phyloP scores from a whole-genome alignment of 805 yeast species.

The Metschnikowia shivogae region DNA sequence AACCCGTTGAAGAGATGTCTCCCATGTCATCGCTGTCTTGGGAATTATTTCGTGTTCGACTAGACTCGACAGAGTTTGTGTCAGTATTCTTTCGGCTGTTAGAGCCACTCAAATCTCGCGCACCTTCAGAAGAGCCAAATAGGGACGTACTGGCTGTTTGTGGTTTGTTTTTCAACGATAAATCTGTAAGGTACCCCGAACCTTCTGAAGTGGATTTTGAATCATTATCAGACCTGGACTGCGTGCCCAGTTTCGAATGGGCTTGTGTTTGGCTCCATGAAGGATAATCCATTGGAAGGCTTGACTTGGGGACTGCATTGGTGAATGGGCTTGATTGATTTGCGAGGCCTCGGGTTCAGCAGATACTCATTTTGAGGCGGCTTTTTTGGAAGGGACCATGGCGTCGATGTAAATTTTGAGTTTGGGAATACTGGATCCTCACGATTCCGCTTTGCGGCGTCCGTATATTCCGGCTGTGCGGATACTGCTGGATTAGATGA shows the following conservation, averaged over 20 bases:
- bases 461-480: background rate
- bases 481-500: constrained; percentile 20
- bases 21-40: constrained; percentile 1
- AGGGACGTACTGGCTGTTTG: constrained; percentile 11
- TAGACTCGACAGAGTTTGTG: background rate
- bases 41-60: background rate
- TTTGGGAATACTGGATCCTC: background rate
- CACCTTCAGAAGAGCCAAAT: constrained; percentile 8
- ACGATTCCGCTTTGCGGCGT: background rate
- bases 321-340: constrained; percentile 1
- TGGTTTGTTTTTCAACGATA: constrained; percentile 12
- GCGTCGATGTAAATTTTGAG: constrained; percentile 39
- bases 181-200: constrained; percentile 13
- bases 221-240: constrained; percentile 12
- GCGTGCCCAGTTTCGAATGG: background rate
- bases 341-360: constrained; percentile 13
- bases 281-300: background rate
- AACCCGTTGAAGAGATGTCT: background rate
- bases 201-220: constrained; percentile 12
- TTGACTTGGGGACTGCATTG: constrained; percentile 3
- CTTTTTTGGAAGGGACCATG: constrained; percentile 58
- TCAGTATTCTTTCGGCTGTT: constrained; percentile 6
- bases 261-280: constrained; percentile 1
- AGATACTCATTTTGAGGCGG: constrained; percentile 15
- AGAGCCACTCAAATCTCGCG: constrained; percentile 7